A percentile compares a stretch with the other conserved stretches of the same genome.
Conservation (phyloP, 352 stramenopile genomes). For the Pythium grandisporangium region DNA sequence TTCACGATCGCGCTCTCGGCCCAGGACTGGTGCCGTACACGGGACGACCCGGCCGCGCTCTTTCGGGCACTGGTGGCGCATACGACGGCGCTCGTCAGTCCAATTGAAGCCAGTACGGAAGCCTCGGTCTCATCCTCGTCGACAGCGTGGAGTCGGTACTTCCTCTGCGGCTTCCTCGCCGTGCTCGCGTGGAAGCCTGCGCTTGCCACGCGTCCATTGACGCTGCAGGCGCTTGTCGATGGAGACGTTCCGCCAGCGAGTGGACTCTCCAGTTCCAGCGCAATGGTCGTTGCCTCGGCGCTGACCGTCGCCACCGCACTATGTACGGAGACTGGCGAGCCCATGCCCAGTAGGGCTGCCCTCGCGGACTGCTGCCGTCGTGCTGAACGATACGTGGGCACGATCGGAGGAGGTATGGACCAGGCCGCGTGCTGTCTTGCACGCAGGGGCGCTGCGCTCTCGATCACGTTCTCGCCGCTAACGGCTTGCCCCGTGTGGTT, state of each 20-base stretch:
- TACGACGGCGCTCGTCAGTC: constrained; percentile 3
- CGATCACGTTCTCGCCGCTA: constrained; percentile 54
- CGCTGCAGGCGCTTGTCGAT: constrained; percentile 31
- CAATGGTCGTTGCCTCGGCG: constrained; percentile 54
- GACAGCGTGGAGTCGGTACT: constrained; percentile 15
- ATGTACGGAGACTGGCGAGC: background rate
- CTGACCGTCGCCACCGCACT: background rate
- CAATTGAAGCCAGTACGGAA: too few species aligned
- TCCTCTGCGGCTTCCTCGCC: constrained; percentile 34
- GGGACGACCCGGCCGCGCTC: constrained; percentile 2
- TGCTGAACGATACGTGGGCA: constrained; percentile 61
- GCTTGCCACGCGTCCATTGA: constrained; percentile 2
- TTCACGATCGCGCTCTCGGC: too few species aligned
- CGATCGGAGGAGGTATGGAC: constrained; percentile 81
- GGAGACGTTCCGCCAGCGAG: constrained; percentile 54
- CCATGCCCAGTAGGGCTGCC: constrained; percentile 16
- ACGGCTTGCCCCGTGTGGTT: constrained; percentile 17
- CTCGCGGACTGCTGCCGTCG: constrained; percentile 45
- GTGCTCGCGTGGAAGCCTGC: constrained; percentile 11
- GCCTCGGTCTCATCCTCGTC: too few species aligned
- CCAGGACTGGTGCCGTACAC: too few species aligned
- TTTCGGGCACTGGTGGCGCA: constrained; percentile 2
- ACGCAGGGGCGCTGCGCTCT: constrained; percentile 28
- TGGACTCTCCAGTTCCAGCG: constrained; percentile 75
- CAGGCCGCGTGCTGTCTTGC: constrained; percentile 60